Evolutionary conservation across 2,329 filamentous ascomycete genomes (phyloP), one percentile per base, ranked within the genome.

Genomic region (Xylariaceae sp.): DNA sequence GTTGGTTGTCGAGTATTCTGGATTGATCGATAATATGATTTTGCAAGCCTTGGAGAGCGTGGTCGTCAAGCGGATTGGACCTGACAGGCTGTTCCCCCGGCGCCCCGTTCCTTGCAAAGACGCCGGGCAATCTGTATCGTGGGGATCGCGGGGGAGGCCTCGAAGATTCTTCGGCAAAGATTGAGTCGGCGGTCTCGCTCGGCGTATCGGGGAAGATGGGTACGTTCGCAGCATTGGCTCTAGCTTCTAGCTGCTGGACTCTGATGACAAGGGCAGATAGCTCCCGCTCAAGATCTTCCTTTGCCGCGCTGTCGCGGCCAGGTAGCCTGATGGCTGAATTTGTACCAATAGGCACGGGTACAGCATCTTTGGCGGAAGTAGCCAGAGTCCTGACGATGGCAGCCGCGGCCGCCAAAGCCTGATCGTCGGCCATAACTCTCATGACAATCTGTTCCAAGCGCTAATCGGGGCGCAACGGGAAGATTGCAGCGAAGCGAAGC

Each of bases 11-110:
- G 50, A 95, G 88, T 55, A 94, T 78, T 59, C 93, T 88, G 37
- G 89, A 89, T 65, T 96, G 88, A 57, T 89, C 86, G 56, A 93
- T 85, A 43, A 96, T 83, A 61, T 94, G 87, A 51, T 94, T 88
- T 51, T 83, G 82, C 46, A 95, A 71, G 44, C 85, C 83, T 59
- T 82, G 80, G 49, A 94, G 80, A 57, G 90, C 84, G 63, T 90
- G 82, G 55, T 88, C 83, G 49, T 80, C 85, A 51, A 85, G 74
- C 51, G 75, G 65, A 61, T 67, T 52, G 57, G 49, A 63, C 49
- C 49, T 71, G 50, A 44, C 60, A 31, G 42, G 12, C 17, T 40
- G 53, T 29, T 63, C 59, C 38, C 63, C 63, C 14, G 40, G 29
- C 25, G 36, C 24, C n/a, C 47, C 50, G 44, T 47, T 52, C 32